phyloP scores from a whole-genome alignment of 106 monocot genomes.

The Alisma plantagoaquatica region DNA sequence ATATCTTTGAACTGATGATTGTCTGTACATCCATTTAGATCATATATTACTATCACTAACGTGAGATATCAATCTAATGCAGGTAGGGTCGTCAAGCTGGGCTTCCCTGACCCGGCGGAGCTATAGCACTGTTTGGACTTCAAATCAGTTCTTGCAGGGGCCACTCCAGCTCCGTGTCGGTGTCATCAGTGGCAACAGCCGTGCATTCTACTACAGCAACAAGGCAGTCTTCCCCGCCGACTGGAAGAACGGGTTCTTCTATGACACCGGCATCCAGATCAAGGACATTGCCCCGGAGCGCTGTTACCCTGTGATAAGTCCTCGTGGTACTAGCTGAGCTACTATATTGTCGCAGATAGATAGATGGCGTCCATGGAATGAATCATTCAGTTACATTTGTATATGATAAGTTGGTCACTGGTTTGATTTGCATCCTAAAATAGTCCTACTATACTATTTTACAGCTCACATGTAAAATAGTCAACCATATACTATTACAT shows the following conservation, averaged over 20 bases:
- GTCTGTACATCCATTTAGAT: not conserved
- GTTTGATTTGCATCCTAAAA: too few relatives aligned
- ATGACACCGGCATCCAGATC: constrained; percentile 70
- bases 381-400: too few relatives aligned
- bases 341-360: too few relatives aligned
- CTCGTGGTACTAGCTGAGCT: constrained; percentile 22
- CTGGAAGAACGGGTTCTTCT: constrained; percentile 51
- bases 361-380: too few relatives aligned
- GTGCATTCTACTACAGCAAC: constrained; percentile 69
- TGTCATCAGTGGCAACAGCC: constrained; percentile 69
- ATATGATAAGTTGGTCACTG: too few relatives aligned
- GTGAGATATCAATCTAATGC: not conserved
- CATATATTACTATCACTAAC: not conserved
- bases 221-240: constrained; percentile 48
- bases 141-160: constrained; percentile 34
- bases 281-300: constrained; percentile 70
- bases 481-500: too few relatives aligned
- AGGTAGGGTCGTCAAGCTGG: constrained; percentile 21
- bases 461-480: too few relatives aligned
- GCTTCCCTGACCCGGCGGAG: constrained; percentile 49
- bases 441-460: too few relatives aligned
- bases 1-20: not conserved
- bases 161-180: constrained; percentile 69
- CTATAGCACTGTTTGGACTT: constrained; percentile 61
- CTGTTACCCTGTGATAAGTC: constrained; percentile 46